These are phyloP conservation scores for Sugiyamaella qingdaonensis DNA, from an alignment of 805 yeast genomes.

Conservation along the genomic window DNA sequence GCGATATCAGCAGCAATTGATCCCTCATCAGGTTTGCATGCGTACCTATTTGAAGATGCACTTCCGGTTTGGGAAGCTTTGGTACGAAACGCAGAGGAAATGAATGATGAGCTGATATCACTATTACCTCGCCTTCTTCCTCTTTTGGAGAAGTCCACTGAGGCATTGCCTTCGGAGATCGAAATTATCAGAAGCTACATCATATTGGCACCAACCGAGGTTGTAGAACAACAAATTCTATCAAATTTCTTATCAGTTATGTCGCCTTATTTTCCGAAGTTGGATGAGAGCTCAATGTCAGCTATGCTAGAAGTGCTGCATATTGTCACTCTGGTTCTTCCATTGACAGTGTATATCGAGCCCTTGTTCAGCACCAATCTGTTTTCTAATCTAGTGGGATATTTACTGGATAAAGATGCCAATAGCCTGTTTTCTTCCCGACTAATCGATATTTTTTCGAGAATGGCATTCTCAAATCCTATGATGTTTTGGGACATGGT, in stretches of 20 bases:
- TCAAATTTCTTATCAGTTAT: constrained; percentile 11
- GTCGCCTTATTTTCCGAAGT: constrained; percentile 9
- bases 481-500: constrained; percentile 20
- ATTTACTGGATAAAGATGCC: constrained; percentile 28
- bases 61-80: constrained; percentile 76
- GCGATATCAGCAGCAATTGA: constrained; percentile 60
- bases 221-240: constrained; percentile 8
- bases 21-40: constrained; percentile 49
- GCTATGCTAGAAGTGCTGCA: constrained; percentile 14
- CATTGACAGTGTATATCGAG: constrained; percentile 18
- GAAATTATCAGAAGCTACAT: constrained; percentile 34
- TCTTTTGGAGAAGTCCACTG: constrained; percentile 63
- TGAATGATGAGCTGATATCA: constrained; percentile 39
- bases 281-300: constrained; percentile 5
- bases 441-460: constrained; percentile 24
- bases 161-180: constrained; percentile 30
- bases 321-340: constrained; percentile 15
- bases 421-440: constrained; percentile 33
- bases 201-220: constrained; percentile 26
- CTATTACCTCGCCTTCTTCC: constrained; percentile 50
- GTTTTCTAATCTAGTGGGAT: constrained; percentile 11
- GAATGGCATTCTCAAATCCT: constrained; percentile 26
- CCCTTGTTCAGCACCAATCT: constrained; percentile 27
- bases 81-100: constrained; percentile 54
- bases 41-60: constrained; percentile 77